Evolutionary conservation across 192 early-diverging fungal species (phyloP).

Genomic region (Linnemannia hyalina): DNA sequence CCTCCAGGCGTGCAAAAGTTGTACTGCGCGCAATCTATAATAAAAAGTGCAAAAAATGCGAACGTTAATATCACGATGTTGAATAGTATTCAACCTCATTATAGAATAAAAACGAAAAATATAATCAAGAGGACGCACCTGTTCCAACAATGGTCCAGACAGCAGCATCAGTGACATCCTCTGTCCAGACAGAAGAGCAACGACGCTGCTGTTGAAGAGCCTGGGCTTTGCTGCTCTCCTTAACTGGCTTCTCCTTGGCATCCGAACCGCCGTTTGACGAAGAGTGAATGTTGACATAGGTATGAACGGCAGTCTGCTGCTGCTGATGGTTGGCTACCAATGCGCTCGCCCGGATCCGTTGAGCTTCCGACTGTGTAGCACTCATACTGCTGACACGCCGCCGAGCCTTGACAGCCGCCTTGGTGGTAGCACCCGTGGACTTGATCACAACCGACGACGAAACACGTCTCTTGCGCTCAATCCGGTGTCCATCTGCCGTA

Average conservation of each 20-base stretch:
- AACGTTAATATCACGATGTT: neutral
- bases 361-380: conserved; percentile 57
- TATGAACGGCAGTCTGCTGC: conserved; percentile 24
- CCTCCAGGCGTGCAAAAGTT: conserved; percentile 67
- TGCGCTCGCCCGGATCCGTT: conserved; percentile 42
- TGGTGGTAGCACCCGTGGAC: conserved; percentile 27
- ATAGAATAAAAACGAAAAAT: conserved; percentile 34
- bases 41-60: neutral
- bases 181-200: conserved; percentile 70
- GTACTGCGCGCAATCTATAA: conserved; percentile 65
- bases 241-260: conserved; percentile 20
- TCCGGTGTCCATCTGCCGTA: conserved; percentile 32
- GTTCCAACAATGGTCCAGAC: conserved; percentile 96
- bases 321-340: conserved; percentile 28
- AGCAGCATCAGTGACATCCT: conserved; percentile 89
- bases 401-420: conserved; percentile 47
- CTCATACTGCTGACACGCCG: conserved; percentile 68
- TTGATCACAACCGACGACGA: conserved; percentile 58
- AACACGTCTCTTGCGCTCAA: conserved; percentile 57
- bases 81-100: neutral
- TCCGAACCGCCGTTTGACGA: neutral
- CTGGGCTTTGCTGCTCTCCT: conserved; percentile 35
- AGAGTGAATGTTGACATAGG: conserved; percentile 3
- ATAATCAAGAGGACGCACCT: conserved; percentile 62
- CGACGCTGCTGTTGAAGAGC: conserved; percentile 43